Evolutionary conservation across 306 rosid genomes (phyloP), one percentile per base, ranked within the genome.

Genomic region (Castanospermum australe): DNA sequence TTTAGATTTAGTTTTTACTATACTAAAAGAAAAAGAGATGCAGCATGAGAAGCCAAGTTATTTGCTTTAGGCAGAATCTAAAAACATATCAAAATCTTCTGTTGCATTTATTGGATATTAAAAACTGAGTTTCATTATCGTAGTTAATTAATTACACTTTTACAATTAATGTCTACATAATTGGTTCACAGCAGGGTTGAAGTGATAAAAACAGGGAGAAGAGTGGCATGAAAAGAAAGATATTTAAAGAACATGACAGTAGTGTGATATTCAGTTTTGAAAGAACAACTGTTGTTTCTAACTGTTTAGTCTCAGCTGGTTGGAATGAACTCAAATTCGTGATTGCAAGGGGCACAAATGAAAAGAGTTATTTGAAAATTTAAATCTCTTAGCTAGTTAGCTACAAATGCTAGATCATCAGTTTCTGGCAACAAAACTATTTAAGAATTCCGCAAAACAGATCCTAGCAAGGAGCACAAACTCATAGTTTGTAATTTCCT

Each of bases 61-160:
- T 56, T 77, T 44, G 56, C 54, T 42, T 10, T 47, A 50, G 67
- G 68, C 8, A 51, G 77, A 71, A 64, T 75, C 61, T 65, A n/a
- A 57, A 55, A 55, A 4, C 39, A 66, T 80, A 18, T 52, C 20
- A 28, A 51, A 64, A 7, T 60, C n/a, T 20, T 22, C 36, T 17
- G 44, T 17, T 28, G 10, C 72, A 44, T 35, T 12, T 51, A 47
- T 48, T 79, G 51, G 60, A 18, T 45, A 57, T 56, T 78, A 44
- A 57, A 69, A 0, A 56, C 8, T 55, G 48, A 25, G 24, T 68
- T 42, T 78, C 61, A 33, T 36, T 10, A 30, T 50, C n/a, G 10
- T 50, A 18, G 50, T 35, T 36, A 38, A 18, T 24, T 41, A 48
- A 18, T 41, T 22, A 30, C 39, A 44, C 21, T 51, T 54, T 70